Base-by-base conservation (phyloP, 306 rosid species). In the Alnus glutinosa region DNA sequence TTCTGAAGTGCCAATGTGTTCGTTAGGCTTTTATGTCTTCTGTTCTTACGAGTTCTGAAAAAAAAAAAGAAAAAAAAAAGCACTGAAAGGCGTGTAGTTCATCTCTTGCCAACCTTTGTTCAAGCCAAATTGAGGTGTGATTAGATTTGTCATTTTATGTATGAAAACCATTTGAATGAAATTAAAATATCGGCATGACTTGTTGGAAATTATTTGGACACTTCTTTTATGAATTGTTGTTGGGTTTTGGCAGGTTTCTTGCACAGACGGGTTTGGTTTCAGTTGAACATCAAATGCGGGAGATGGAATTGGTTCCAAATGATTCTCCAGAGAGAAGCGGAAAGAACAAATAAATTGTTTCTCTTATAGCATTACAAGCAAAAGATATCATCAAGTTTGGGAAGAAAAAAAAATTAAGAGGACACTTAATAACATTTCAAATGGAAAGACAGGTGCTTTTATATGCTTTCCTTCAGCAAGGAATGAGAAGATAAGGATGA, bases 251-350 rank as follows among this genome's bases (percentile, higher is more conserved):
- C 90, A 94, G 98, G 98, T 90, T 92, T 90, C 97, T 94, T 72
- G 81, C 92, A 2, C 61, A 90, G 87, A 92, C 94, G 51, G 97
- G 98, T 77, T 80, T 92, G 85, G 98, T 94, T 55, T 83, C 97
- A 34, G 54, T 94, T 49, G 94, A 90, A 73, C 86, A 89, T 80
- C 98, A 94, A 87, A 89, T 94, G 91, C 90, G 83, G n/a, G 97
- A 89, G 86, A 78, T 94, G 85, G 88, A 90, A 76, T 85, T 90
- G 75, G 89, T 63, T 4, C 86, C 79, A 69, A 74, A 85, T 79
- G 86, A 79, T 74, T 51, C 69, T 61, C 76, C 48, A 71, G 86
- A 89, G 79, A 75, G 58, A 34, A 79, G 83, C 79, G 80, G 44
- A 63, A 89, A 89, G 78, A 75, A 74, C 61, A 75, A 76, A 79